Conservation (phyloP, 768 basidiomycete species). For the Lanmaoa pseudosensibilis region DNA sequence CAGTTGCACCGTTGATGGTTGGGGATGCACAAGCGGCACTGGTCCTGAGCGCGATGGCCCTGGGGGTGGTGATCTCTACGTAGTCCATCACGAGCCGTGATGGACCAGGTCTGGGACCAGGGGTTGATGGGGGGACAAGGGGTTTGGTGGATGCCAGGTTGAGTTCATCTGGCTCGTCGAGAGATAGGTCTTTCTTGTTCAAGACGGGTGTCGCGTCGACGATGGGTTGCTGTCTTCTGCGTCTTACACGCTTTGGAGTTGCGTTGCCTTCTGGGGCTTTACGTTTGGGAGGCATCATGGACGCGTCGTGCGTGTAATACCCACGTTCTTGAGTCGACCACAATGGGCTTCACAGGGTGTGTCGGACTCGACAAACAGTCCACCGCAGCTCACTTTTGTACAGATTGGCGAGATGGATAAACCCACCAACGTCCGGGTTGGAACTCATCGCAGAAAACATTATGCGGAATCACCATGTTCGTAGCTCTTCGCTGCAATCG, state of each 20-base stretch:
- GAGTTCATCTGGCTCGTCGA: conserved; percentile 31
- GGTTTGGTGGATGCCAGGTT: conserved; percentile 19
- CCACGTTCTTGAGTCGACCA: conserved; percentile 10
- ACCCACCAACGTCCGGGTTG: conserved; percentile 73
- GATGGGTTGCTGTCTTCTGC: conserved; percentile 16
- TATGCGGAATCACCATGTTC: conserved; percentile 63
- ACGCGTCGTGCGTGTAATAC: conserved; percentile 30
- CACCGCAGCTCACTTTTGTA: neutral
- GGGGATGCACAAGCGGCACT: conserved; percentile 14
- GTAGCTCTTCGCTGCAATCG: conserved; percentile 23
- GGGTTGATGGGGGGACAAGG: conserved; percentile 21
- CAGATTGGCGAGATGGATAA: conserved; percentile 79
- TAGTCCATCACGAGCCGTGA: conserved; percentile 31
- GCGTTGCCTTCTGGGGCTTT: conserved; percentile 34
- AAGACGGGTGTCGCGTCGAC: conserved; percentile 4
- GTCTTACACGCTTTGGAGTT: conserved; percentile 36
- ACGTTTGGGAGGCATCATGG: conserved; percentile 40
- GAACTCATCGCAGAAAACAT: conserved; percentile 71
- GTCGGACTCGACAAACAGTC: conserved; percentile 1
- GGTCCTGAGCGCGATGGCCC: conserved; percentile 5
- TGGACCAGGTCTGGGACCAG: conserved; percentile 16
- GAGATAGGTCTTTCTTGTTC: no score
- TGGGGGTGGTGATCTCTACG: conserved; percentile 34
- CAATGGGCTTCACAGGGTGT: conserved; percentile 65
- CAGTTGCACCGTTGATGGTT: neutral